A percentile compares a stretch with the other conserved stretches of the same genome.
These are phyloP conservation scores for Tieghemostelium lacteum DNA, from an alignment of 78 protist genomes.

Conservation along the genomic window DNA sequence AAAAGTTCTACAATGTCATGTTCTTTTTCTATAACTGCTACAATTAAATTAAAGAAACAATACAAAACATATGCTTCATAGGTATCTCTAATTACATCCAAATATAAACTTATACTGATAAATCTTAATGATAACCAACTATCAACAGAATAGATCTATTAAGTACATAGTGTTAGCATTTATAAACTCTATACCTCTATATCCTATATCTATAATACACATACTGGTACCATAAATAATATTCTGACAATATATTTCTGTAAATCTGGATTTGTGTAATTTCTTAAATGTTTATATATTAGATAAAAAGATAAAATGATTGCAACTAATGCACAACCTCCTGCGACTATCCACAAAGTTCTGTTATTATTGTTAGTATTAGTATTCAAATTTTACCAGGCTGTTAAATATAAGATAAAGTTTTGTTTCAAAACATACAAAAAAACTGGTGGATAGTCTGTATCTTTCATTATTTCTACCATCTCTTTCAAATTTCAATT, in stretches of 20 bases:
- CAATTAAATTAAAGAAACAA: slow-evolving; percentile 68
- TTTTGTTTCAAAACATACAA: too few relatives aligned
- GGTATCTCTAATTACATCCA: slow-evolving; percentile 78
- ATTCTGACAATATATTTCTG: slow-evolving; percentile 78
- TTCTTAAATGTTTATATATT: slow-evolving; percentile 68
- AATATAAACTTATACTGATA: slow-evolving; percentile 44
- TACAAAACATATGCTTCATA: slow-evolving; percentile 84
- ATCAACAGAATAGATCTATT: slow-evolving; percentile 59
- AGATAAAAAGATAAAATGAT: slow-evolving; percentile 44
- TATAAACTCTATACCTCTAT: not conserved
- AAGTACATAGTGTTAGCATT: not conserved
- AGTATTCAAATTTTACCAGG: too few relatives aligned
- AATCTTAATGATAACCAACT: slow-evolving; percentile 72
- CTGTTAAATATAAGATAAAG: too few relatives aligned
- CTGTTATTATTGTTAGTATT: not conserved
- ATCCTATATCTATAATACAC: not conserved
- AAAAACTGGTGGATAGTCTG: too few relatives aligned
- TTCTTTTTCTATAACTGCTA: slow-evolving; percentile 67
- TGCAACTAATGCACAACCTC: slow-evolving; percentile 35
- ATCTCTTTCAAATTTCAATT: too few relatives aligned
- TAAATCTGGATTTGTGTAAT: slow-evolving; percentile 63
- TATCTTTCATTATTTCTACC: too few relatives aligned
- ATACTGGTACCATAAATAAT: slow-evolving; percentile 81
- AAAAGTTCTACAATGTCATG: slow-evolving; percentile 28
- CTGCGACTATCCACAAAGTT: slow-evolving; percentile 47